phyloP scores from a whole-genome alignment of 1,284 basidiomycete species.

The Austropuccinia psidii region DNA sequence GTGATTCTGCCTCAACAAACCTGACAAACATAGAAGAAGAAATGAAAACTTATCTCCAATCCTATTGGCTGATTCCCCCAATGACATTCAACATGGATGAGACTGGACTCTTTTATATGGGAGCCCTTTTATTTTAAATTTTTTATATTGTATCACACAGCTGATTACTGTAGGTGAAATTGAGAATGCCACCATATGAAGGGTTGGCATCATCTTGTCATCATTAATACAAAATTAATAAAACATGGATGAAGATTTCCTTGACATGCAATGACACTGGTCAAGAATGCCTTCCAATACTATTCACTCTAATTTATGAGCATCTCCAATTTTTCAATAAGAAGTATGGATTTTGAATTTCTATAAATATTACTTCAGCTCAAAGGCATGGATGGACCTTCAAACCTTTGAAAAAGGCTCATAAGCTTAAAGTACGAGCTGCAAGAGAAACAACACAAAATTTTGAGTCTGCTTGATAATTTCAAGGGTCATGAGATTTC shows the following conservation, averaged over 20 bases:
- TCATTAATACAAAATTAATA: background rate
- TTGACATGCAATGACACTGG: background rate
- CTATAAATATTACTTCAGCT: background rate
- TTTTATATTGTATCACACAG: background rate
- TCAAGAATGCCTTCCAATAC: background rate
- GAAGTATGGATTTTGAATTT: background rate
- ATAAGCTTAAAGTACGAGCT: too few species aligned
- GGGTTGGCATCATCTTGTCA: background rate
- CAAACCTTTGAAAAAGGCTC: too few species aligned
- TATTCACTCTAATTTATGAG: background rate
- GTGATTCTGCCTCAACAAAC: background rate
- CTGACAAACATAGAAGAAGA: background rate
- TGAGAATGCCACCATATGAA: background rate
- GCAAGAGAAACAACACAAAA: background rate
- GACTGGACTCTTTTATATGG: background rate
- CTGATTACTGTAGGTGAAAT: background rate
- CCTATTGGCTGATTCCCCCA: background rate
- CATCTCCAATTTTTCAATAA: background rate
- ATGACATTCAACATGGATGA: constrained; percentile 23
- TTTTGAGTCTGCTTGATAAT: background rate
- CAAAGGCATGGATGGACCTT: background rate
- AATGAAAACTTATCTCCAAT: background rate
- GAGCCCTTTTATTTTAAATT: background rate
- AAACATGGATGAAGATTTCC: background rate
- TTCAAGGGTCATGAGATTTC: too few species aligned